These are phyloP conservation scores for Hemisphaericaspora lyxosophila DNA, from an alignment of 1,139 yeast genomes.

Conservation along the genomic window DNA sequence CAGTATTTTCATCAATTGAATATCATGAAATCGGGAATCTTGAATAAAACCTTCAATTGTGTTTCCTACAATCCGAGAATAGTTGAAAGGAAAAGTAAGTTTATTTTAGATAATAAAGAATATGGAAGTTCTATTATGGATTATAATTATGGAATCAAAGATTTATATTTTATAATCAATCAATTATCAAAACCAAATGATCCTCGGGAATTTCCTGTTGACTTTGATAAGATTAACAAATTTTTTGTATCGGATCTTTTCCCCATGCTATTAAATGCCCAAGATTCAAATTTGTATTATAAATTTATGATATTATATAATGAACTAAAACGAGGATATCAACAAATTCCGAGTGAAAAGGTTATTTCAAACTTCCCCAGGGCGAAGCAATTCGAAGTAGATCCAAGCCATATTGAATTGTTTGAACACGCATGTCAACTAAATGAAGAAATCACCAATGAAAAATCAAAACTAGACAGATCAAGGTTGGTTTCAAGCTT, in stretches of 20 bases:
- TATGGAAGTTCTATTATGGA: constrained; percentile 3
- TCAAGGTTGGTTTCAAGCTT: constrained; percentile 7
- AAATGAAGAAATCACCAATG: not conserved
- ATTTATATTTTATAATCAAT: constrained; percentile 8
- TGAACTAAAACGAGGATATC: constrained; percentile 1
- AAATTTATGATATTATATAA: constrained; percentile 4
- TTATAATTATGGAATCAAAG: constrained; percentile 11
- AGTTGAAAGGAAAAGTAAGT: not conserved
- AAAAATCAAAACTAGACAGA: constrained; percentile 1
- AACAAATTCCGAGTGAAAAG: not conserved
- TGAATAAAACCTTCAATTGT: not conserved
- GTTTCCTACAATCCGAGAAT: constrained; percentile 1
- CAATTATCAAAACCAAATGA: not conserved
- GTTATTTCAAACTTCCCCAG: not conserved
- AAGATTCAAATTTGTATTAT: constrained; percentile 2
- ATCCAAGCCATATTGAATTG: not conserved
- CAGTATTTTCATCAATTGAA: constrained; percentile 10
- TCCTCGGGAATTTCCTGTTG: not conserved
- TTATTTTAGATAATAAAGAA: constrained; percentile 2
- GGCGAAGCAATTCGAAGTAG: not conserved
- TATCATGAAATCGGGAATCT: constrained; percentile 3
- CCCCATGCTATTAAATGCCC: constrained; percentile 1
- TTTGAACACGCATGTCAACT: not conserved
- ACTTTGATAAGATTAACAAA: not conserved
- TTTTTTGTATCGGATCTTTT: constrained; percentile 1